Base-by-base conservation (phyloP, 225 moss, liverwort and hornwort genomes). In the Pleurozium schreberi region DNA sequence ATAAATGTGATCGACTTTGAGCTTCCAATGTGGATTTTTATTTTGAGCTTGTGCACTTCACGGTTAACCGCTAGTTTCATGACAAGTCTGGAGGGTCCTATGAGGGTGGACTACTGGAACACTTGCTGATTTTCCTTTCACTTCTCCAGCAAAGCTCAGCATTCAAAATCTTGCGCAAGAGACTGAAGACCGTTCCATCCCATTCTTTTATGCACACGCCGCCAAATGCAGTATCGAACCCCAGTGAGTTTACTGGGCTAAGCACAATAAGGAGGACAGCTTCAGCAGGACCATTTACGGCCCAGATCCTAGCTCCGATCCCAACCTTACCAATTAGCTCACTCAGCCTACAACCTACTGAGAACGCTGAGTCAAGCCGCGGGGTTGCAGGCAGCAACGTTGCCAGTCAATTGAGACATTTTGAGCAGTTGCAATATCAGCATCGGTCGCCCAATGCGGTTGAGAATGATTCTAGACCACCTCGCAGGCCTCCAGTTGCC, bases 131-230 rank as follows among this genome's bases (percentile, higher is more conserved):
- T 38, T 59, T 42, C 57, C 14, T 73, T 77, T 27, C 59, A 65
- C 18, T 85, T 82, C 28, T 84, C 25, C 97, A 98, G 98, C 95
- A 95, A 97, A 98, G 98, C 90, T 93, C 96, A 75, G 98, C 98
- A 52, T 98, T 98, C 92, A 96, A 96, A 88, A 96, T 98, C 86
- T 86, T 98, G 89, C 95, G 96, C 40, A 96, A 93, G 13, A 94
- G 98, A 89, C 88, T 98, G 87, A 98, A 97, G 88, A 95, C 96
- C 36, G 93, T 96, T 68, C 97, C 98, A 45, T 90, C 92, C 61
- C 92, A 96, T 87, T 91, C 92, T 34, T 93, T 94, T 61, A 93
- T 95, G 93, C 93, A 85, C 87, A 91, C 93, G 43, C 95, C 94
- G 85, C 85, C 96, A 47, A 83, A 49, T 30, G 88, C 80, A 80